Conservation (phyloP, 495 filamentous ascomycete genomes). For the Neurospora sp. region DNA sequence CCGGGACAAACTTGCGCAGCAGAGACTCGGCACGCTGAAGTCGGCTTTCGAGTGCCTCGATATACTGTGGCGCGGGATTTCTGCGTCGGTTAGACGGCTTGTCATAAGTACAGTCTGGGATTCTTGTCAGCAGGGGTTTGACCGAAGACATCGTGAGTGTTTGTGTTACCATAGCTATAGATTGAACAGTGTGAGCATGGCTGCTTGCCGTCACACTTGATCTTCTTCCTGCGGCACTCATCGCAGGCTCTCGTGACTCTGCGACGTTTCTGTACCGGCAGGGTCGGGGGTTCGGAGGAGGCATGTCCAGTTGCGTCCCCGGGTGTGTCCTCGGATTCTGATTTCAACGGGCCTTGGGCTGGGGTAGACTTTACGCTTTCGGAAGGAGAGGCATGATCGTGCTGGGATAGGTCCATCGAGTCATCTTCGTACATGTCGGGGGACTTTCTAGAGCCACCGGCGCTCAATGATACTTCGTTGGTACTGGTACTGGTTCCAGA, state of each 20-base stretch:
- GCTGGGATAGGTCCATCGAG: slow-evolving; percentile 20
- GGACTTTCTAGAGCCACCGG: slow-evolving; percentile 6
- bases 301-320: slow-evolving; percentile 7
- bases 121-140: slow-evolving; percentile 22
- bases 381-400: slow-evolving; percentile 21
- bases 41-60: slow-evolving; percentile 79
- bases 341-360: slow-evolving; percentile 12
- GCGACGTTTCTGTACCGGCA: slow-evolving; percentile 75
- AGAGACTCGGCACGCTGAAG: slow-evolving; percentile 77
- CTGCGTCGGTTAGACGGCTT: slow-evolving; percentile 92
- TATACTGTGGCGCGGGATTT: slow-evolving; percentile 90
- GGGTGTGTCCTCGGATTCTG: slow-evolving; percentile 16
- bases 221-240: slow-evolving; percentile 94
- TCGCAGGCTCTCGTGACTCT: slow-evolving; percentile 89
- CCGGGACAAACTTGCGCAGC: slow-evolving; percentile 68
- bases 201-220: slow-evolving; percentile 97
- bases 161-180: slow-evolving; percentile 84
- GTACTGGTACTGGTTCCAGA: slow-evolving; percentile 13
- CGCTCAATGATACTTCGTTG: slow-evolving; percentile 4
- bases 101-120: slow-evolving; percentile 89
- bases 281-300: slow-evolving; percentile 18
- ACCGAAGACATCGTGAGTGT: neutral
- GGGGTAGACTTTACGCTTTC: slow-evolving; percentile 17
- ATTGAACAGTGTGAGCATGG: slow-evolving; percentile 97
- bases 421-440: slow-evolving; percentile 29